phyloP scores from a whole-genome alignment of 169 alveolate genomes.

The Ichthyophthirius multifiliis region DNA sequence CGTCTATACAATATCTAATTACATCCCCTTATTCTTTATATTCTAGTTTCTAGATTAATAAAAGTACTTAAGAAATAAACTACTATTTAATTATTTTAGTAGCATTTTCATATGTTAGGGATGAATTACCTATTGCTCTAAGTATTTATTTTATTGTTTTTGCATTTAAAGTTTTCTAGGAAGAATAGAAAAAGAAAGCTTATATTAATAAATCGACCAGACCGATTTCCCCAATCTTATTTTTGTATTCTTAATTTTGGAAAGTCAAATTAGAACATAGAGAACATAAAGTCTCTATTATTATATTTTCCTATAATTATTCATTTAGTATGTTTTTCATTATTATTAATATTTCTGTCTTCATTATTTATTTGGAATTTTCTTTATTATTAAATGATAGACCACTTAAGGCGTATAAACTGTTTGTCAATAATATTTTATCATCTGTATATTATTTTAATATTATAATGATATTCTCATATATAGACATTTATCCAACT shows the following conservation, averaged over 20 bases:
- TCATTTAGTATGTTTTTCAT: neutral
- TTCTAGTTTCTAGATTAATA: neutral
- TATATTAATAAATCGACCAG: neutral
- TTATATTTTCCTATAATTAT: neutral
- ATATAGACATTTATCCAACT: too few relatives aligned
- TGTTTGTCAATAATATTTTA: neutral
- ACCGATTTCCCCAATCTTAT: neutral
- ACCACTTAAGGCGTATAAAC: constrained; percentile 8
- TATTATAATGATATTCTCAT: too few relatives aligned
- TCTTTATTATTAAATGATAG: neutral
- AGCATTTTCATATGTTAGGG: neutral
- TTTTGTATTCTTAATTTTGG: neutral
- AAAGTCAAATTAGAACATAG: neutral
- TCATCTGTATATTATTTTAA: neutral
- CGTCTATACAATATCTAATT: neutral
- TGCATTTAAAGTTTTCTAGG: neutral
- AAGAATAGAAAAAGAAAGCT: neutral
- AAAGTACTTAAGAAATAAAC: neutral
- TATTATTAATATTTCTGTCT: neutral
- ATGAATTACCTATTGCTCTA: neutral
- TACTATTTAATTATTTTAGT: neutral
- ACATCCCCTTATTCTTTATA: constrained; percentile 8
- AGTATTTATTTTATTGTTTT: neutral
- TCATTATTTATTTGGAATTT: neutral
- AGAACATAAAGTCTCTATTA: constrained; percentile 14